A percentile compares a stretch with the other conserved stretches of the same genome.
Conservation (phyloP, 805 yeast genomes). For the Saccharomycopsis babjevae region DNA sequence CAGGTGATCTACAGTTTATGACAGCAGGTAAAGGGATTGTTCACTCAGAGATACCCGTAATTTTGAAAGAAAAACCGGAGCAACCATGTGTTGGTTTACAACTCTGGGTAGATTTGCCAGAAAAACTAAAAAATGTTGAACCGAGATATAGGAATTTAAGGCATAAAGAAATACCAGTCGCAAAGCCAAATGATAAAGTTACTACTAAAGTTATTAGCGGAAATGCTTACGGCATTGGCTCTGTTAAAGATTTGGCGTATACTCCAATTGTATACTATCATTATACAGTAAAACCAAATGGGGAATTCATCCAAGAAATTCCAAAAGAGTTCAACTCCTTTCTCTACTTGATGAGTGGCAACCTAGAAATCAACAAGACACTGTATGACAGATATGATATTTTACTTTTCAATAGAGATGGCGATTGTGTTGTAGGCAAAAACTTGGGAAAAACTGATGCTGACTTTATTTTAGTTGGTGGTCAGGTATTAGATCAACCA, state of each 20-base stretch:
- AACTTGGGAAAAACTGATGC: constrained; percentile 37
- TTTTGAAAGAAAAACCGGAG: constrained; percentile 32
- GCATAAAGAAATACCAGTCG: constrained; percentile 42
- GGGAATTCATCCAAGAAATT: constrained; percentile 48
- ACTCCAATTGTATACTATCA: constrained; percentile 73
- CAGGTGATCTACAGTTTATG: constrained; percentile 90
- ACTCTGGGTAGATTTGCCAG: constrained; percentile 81
- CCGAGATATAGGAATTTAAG: constrained; percentile 65
- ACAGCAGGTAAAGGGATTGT: constrained; percentile 85
- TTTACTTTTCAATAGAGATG: constrained; percentile 60
- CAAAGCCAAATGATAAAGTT: constrained; percentile 51
- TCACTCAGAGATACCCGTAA: constrained; percentile 78
- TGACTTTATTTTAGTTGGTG: constrained; percentile 65
- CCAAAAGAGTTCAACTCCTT: constrained; percentile 58
- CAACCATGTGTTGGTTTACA: constrained; percentile 62
- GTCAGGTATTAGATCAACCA: constrained; percentile 61
- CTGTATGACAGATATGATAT: constrained; percentile 36
- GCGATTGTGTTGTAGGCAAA: constrained; percentile 47
- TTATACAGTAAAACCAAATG: constrained; percentile 55
- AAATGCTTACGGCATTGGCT: constrained; percentile 61
- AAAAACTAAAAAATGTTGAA: constrained; percentile 44
- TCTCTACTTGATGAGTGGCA: constrained; percentile 57
- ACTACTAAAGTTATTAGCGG: constrained; percentile 71
- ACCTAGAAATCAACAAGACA: constrained; percentile 37
- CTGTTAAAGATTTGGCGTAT: constrained; percentile 64